phyloP scores from a whole-genome alignment of 148 eudicot genomes.

The Amaranthus cruentus region DNA sequence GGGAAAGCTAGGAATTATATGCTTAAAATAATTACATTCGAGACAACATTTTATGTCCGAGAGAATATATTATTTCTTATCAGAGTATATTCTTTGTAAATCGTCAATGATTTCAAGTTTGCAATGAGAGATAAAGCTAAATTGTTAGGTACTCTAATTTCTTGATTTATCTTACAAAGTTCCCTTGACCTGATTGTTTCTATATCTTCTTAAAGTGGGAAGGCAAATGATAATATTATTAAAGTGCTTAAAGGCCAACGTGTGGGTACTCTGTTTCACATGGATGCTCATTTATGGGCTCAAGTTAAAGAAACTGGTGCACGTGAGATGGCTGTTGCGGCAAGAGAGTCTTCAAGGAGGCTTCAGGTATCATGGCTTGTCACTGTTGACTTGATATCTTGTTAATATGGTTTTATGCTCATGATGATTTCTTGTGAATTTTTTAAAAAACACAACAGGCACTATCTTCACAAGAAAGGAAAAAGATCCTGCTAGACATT shows the following conservation, averaged over 20 bases:
- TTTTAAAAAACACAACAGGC: constrained; percentile 38
- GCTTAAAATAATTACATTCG: background rate
- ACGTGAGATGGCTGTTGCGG: constrained; percentile 90
- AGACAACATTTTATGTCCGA: no score
- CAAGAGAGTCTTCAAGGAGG: constrained; percentile 78
- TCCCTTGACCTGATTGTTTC: constrained; percentile 14
- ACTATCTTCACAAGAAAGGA: constrained; percentile 65
- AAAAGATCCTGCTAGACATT: constrained; percentile 58
- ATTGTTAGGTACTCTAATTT: background rate
- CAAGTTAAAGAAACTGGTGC: constrained; percentile 50
- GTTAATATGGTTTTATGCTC: background rate
- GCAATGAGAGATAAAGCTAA: background rate
- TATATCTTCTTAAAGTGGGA: constrained; percentile 53
- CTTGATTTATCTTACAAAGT: background rate
- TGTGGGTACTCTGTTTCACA: constrained; percentile 86
- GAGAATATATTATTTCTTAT: background rate
- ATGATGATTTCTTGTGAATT: background rate
- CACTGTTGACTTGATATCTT: background rate
- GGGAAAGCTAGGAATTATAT: background rate
- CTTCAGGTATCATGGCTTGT: constrained; percentile 58
- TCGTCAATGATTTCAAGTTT: background rate
- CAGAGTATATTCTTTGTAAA: background rate
- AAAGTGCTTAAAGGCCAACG: constrained; percentile 71
- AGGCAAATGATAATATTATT: constrained; percentile 59
- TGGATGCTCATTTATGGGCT: constrained; percentile 61